A percentile compares a stretch with the other conserved stretches of the same genome.
phyloP scores from a whole-genome alignment of 2,329 filamentous ascomycete genomes.

The Fusarium incarnatum region DNA sequence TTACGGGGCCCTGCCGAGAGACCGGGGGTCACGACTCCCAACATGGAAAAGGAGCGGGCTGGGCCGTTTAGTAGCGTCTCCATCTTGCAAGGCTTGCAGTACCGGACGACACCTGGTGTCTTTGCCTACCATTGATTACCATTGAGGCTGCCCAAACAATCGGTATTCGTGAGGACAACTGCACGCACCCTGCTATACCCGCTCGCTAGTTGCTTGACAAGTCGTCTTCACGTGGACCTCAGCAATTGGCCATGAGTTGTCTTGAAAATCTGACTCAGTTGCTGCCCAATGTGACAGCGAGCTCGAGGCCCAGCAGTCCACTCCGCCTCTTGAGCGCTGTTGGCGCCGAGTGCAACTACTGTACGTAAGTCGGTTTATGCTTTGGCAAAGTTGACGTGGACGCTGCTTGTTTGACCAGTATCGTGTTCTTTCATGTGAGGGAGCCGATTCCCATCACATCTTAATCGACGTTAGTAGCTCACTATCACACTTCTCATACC shows the following conservation, averaged over 20 bases:
- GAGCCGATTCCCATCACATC: conserved; percentile 40
- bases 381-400: conserved; percentile 29
- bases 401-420: conserved; percentile 15
- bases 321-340: conserved; percentile 23
- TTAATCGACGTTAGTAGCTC: conserved; percentile 41
- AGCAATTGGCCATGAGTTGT: conserved; percentile 40
- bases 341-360: conserved; percentile 20
- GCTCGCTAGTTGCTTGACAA: conserved; percentile 11
- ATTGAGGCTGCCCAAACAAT: conserved; percentile 20
- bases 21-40: conserved; percentile 17
- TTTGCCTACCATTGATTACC: conserved; percentile 6
- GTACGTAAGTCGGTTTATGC: conserved; percentile 30
- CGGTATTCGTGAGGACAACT: conserved; percentile 18
- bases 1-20: conserved; percentile 26
- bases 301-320: conserved; percentile 18
- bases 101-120: conserved; percentile 5
- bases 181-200: conserved; percentile 6
- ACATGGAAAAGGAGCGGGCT: conserved; percentile 29
- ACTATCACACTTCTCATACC: conserved; percentile 28
- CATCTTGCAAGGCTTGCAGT: conserved; percentile 23
- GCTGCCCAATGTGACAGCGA: conserved; percentile 45
- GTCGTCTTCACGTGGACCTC: conserved; percentile 40
- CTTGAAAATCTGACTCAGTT: conserved; percentile 35
- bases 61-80: conserved; percentile 31
- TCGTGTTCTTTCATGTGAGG: conserved; percentile 33